Conservation (phyloP, 441 rosid genomes). For the Daphne laureola region DNA sequence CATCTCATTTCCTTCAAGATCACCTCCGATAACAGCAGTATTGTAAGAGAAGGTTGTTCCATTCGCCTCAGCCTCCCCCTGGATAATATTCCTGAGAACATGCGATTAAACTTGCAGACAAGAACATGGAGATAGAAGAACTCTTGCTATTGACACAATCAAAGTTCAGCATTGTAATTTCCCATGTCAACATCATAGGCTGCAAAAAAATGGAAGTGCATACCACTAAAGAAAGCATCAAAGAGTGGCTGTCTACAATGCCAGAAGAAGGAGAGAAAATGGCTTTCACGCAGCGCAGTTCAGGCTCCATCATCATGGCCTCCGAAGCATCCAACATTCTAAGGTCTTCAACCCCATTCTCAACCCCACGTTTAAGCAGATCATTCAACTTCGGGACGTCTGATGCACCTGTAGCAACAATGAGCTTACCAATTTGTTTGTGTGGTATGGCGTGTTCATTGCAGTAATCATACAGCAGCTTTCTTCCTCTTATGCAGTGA, state of each 20-base stretch:
- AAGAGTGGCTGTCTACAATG: conserved; percentile 73
- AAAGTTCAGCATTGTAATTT: too few species aligned
- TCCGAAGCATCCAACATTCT: conserved; percentile 63
- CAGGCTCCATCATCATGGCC: conserved; percentile 73
- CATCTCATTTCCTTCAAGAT: conserved; percentile 41
- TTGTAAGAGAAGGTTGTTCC: conserved; percentile 64
- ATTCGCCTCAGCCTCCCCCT: conserved; percentile 82
- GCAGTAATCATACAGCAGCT: conserved; percentile 63
- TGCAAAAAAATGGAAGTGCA: conserved; percentile 2
- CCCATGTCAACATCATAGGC: not conserved
- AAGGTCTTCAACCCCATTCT: conserved; percentile 53
- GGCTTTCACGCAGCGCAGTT: conserved; percentile 68
- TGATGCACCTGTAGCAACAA: conserved; percentile 57
- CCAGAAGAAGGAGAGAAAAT: conserved; percentile 71
- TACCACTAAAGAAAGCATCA: conserved; percentile 82
- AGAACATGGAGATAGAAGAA: not conserved
- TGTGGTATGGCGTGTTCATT: conserved; percentile 44
- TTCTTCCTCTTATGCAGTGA: conserved; percentile 73
- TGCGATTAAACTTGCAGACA: conserved; percentile 18
- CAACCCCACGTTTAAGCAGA: conserved; percentile 45
- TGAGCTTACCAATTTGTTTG: conserved; percentile 73
- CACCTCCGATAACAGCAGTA: conserved; percentile 58
- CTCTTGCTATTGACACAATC: too few species aligned
- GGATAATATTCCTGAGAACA: conserved; percentile 26
- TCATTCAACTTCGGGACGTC: conserved; percentile 54